Evolutionary conservation across 352 stramenopile genomes (phyloP).

Genomic region (Phytophthora idaei): DNA sequence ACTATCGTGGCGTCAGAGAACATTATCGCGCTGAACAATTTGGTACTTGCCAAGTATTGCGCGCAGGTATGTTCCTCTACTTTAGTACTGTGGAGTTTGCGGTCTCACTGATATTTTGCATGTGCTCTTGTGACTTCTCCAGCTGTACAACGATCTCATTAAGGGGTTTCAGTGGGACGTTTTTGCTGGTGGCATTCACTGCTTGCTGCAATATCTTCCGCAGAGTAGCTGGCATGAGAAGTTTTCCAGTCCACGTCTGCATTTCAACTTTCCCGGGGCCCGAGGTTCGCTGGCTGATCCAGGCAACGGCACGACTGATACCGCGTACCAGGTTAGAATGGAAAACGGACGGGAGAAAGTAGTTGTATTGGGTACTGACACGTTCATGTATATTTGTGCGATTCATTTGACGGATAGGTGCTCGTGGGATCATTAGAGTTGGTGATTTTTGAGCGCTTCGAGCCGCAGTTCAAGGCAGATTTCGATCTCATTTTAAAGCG

Average conservation of each 20-base stretch:
- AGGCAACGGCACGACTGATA: conserved; percentile 83
- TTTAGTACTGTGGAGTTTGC: conserved; percentile 2
- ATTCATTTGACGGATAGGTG: conserved; percentile 39
- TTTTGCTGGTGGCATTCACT: conserved; percentile 83
- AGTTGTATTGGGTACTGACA: conserved; percentile 1
- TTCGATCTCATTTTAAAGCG: conserved; percentile 68
- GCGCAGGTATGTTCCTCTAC: conserved; percentile 46
- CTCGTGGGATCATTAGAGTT: conserved; percentile 78
- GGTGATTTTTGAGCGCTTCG: conserved; percentile 85
- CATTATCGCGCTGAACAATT: conserved; percentile 75
- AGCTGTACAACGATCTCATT: conserved; percentile 82
- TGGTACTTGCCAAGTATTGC: conserved; percentile 74
- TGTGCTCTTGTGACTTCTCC: conserved; percentile 9
- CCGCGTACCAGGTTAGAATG: conserved; percentile 62
- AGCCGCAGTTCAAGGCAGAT: conserved; percentile 60
- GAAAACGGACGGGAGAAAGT: neutral
- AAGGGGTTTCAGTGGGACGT: conserved; percentile 88
- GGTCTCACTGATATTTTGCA: conserved; percentile 3
- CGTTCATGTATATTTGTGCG: conserved; percentile 4
- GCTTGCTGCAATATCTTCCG: conserved; percentile 80
- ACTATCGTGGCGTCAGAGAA: conserved; percentile 72
- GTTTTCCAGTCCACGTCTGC: conserved; percentile 70
- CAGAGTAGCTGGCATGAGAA: conserved; percentile 64
- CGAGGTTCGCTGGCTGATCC: conserved; percentile 64
- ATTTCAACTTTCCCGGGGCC: conserved; percentile 81